Percentiles rank a stretch among this genome's conserved stretches.
Conservation (phyloP, 805 yeast genomes). For the Zygotorulaspora sp. region DNA sequence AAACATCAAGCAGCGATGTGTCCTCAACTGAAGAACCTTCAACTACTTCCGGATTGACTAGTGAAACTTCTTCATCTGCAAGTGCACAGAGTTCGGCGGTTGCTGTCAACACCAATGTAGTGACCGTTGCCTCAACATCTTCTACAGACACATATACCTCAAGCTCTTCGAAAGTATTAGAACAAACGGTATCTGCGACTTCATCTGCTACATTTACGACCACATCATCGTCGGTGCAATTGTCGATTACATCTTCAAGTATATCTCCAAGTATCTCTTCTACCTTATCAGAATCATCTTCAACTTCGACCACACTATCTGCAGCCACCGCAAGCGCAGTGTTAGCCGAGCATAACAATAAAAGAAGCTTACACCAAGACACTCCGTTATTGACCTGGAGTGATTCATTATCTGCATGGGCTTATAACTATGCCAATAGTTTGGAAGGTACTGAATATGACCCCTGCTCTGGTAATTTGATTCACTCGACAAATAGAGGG, state of each 20-base stretch:
- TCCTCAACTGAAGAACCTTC: too few relatives aligned
- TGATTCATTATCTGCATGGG: conserved; percentile 42
- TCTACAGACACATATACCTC: neutral
- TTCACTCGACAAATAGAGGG: conserved; percentile 47
- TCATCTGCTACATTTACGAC: conserved; percentile 8
- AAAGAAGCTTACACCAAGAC: conserved; percentile 44
- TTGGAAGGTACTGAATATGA: conserved; percentile 40
- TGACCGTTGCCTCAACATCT: neutral
- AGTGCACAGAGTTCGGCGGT: neutral
- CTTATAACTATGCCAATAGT: conserved; percentile 45
- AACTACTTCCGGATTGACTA: too few relatives aligned
- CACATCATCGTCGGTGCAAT: neutral
- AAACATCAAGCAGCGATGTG: too few relatives aligned
- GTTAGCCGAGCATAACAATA: conserved; percentile 47
- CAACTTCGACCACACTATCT: conserved; percentile 22
- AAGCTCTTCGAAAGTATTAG: conserved; percentile 8
- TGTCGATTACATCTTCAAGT: conserved; percentile 8
- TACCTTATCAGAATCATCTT: conserved; percentile 19
- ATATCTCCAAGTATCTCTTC: conserved; percentile 16
- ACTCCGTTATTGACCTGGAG: conserved; percentile 48
- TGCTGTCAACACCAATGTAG: conserved; percentile 5
- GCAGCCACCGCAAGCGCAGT: conserved; percentile 28
- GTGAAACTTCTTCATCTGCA: conserved; percentile 4
- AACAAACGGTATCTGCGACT: conserved; percentile 20
- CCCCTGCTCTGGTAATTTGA: conserved; percentile 57